Evolutionary conservation across 2,329 filamentous ascomycete genomes (phyloP).

Genomic region (Botryotinia narcissicola): DNA sequence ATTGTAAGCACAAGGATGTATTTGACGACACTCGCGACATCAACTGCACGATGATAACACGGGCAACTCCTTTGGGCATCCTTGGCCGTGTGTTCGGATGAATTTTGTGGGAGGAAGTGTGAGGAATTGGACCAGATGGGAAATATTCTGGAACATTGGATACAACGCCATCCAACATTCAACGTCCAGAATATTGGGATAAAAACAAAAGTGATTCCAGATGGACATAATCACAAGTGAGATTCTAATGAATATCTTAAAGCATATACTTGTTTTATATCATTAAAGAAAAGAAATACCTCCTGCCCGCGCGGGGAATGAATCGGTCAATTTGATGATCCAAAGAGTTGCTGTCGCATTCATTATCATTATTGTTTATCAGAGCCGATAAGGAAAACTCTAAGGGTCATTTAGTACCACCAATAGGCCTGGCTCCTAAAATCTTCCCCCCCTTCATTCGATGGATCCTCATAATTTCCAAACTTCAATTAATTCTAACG

Average conservation of each 20-base stretch:
- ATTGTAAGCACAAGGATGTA: conserved; percentile 11
- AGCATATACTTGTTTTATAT: not conserved
- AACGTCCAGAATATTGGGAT: conserved; percentile 4
- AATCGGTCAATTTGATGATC: not conserved
- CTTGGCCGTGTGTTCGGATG: not conserved
- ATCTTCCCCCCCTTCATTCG: not conserved
- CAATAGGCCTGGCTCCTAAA: not conserved
- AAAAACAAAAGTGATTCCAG: conserved; percentile 3
- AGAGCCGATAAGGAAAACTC: not conserved
- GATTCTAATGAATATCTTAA: not conserved
- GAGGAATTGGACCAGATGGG: not conserved
- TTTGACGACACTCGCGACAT: not conserved
- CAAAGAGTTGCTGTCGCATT: not conserved
- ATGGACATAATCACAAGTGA: not conserved
- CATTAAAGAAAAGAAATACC: not conserved
- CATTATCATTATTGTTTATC: not conserved
- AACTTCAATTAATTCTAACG: not conserved
- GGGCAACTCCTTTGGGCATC: conserved; percentile 13
- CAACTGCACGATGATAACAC: not conserved
- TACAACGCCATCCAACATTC: conserved; percentile 3
- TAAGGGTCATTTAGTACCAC: not conserved
- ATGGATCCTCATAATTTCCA: conserved; percentile 14
- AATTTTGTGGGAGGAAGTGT: not conserved
- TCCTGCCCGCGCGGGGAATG: conserved; percentile 5
- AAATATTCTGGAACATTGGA: conserved; percentile 7